A percentile compares a stretch with the other conserved stretches of the same genome.
Conservation (phyloP, 768 basidiomycete genomes). For the Tulasnella sp. region DNA sequence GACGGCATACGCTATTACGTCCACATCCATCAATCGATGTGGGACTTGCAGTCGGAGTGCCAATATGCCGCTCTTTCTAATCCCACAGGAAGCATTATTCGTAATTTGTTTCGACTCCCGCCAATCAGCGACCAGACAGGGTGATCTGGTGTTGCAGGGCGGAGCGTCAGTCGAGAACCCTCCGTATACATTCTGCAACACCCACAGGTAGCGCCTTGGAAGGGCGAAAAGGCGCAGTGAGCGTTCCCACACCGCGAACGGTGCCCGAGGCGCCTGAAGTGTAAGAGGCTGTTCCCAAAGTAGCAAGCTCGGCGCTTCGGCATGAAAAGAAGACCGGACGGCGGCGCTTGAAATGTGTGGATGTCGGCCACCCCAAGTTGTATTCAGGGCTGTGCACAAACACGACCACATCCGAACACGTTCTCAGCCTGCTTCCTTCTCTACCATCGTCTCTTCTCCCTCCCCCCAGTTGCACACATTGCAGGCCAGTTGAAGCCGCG, state of each 20-base stretch:
- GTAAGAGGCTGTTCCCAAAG: constrained; percentile 8
- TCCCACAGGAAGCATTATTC: background rate
- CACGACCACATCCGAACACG: constrained; percentile 17
- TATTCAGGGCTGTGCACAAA: constrained; percentile 16
- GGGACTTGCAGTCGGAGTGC: background rate
- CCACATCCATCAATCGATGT: background rate
- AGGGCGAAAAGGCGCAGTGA: background rate
- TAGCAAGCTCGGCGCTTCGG: constrained; percentile 6
- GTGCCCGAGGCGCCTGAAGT: background rate
- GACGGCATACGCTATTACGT: background rate
- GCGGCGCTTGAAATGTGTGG: constrained; percentile 18
- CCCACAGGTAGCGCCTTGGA: too few relatives aligned
- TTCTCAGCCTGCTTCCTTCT: background rate
- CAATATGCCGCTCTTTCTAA: background rate
- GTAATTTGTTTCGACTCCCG: background rate
- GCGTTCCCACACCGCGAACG: background rate
- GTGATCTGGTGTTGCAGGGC: background rate
- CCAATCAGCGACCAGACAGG: background rate
- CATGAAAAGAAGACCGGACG: background rate
- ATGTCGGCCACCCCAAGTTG: background rate
- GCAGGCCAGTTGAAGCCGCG: background rate
- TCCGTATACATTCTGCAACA: too few relatives aligned
- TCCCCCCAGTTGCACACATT: background rate
- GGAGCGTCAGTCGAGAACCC: too few relatives aligned
- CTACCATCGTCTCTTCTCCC: background rate